A percentile compares a stretch with the other conserved stretches of the same genome.
Evolutionary conservation across 2,329 filamentous ascomycete genomes (phyloP).

Genomic region (Diaporthe nobilis): DNA sequence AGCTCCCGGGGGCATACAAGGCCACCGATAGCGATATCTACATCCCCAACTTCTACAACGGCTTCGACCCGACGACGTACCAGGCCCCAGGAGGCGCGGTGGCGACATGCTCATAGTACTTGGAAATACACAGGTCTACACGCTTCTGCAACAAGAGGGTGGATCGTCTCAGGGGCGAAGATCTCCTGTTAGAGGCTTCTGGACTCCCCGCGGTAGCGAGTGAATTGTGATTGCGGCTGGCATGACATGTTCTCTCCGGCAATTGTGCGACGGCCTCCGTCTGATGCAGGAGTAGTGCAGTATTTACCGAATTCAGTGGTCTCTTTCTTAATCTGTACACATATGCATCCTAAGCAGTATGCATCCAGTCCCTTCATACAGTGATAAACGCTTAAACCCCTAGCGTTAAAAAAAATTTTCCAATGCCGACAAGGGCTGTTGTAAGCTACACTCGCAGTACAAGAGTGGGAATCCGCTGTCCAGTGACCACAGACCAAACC

Average conservation of each 20-base stretch:
- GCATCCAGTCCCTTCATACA: no score
- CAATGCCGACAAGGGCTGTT: no score
- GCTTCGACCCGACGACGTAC: constrained; percentile 55
- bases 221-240: no score
- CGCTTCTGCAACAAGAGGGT: background rate
- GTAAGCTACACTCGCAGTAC: no score
- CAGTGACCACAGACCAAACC: no score
- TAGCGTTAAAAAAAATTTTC: no score
- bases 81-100: constrained; percentile 35
- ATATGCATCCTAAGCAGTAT: no score
- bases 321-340: no score
- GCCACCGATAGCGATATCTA: constrained; percentile 62
- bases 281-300: background rate
- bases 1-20: constrained; percentile 69
- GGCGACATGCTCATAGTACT: constrained; percentile 32
- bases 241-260: background rate
- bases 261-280: background rate
- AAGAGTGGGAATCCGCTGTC: no score
- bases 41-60: constrained; percentile 58
- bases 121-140: no score
- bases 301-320: background rate
- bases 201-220: background rate
- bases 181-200: background rate
- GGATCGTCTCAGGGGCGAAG: no score
- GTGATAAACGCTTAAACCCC: no score